phyloP scores from a whole-genome alignment of 805 yeast species.

The Schwanniomyces polymorphus region DNA sequence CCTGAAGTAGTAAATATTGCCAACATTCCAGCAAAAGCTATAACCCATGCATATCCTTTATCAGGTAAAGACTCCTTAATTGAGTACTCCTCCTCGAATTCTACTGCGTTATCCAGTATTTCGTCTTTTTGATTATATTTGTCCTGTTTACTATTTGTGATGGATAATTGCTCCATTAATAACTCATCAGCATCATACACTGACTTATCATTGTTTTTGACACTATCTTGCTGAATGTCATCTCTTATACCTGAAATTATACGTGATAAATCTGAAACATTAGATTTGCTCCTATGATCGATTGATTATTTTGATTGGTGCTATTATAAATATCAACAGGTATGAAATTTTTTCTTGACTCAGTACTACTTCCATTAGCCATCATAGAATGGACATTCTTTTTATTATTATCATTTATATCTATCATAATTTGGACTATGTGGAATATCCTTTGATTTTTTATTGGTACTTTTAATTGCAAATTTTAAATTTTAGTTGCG shows the following conservation, averaged over 20 bases:
- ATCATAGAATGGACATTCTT: too few relatives aligned
- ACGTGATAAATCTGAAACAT: slow-evolving; percentile 14
- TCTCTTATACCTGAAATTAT: slow-evolving; percentile 21
- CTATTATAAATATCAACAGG: too few relatives aligned
- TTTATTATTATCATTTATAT: too few relatives aligned
- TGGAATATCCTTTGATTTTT: too few relatives aligned
- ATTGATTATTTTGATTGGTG: too few relatives aligned
- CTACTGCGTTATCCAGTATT: too few relatives aligned
- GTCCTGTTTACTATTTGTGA: neutral
- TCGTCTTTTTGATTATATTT: neutral
- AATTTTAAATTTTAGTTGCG: too few relatives aligned
- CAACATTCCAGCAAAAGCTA: slow-evolving; percentile 50
- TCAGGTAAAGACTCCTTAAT: slow-evolving; percentile 2
- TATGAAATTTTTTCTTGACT: too few relatives aligned
- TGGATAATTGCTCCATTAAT: neutral
- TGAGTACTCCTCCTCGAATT: neutral
- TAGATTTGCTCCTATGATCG: slow-evolving; percentile 8
- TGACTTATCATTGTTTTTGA: slow-evolving; percentile 1
- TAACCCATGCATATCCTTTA: slow-evolving; percentile 51
- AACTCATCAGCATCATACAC: neutral
- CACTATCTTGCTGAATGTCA: slow-evolving; percentile 17
- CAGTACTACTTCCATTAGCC: too few relatives aligned
- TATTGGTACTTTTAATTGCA: too few relatives aligned
- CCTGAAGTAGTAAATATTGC: slow-evolving; percentile 55
- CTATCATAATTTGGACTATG: too few relatives aligned